phyloP scores from a whole-genome alignment of 2,329 filamentous ascomycete genomes.

The Penicillium vulpinum region DNA sequence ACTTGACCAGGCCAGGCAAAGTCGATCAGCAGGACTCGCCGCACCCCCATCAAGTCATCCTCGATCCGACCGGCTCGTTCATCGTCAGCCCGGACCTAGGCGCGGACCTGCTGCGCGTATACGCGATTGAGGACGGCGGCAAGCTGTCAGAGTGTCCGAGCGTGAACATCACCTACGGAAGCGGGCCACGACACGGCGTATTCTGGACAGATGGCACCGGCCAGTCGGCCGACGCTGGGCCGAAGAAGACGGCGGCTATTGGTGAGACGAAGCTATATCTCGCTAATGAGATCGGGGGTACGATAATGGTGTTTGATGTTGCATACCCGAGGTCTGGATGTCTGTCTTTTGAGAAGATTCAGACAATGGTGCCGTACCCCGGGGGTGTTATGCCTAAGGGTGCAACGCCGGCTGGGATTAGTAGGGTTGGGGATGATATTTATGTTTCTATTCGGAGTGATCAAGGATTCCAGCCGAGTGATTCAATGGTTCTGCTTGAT shows the following conservation, averaged over 20 bases:
- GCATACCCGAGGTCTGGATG: constrained; percentile 31
- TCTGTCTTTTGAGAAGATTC: constrained; percentile 25
- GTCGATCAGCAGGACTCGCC: constrained; percentile 55
- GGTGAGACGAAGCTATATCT: constrained; percentile 42
- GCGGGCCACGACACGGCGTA: constrained; percentile 65
- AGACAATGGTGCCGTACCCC: constrained; percentile 31
- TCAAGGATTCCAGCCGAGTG: constrained; percentile 27
- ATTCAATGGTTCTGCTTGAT: constrained; percentile 33
- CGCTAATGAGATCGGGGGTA: constrained; percentile 60
- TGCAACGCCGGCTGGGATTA: constrained; percentile 31
- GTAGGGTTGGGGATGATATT: constrained; percentile 20
- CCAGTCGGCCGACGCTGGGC: not conserved
- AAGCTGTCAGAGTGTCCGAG: constrained; percentile 51
- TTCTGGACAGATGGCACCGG: constrained; percentile 48
- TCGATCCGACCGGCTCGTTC: constrained; percentile 66
- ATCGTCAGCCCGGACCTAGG: constrained; percentile 67
- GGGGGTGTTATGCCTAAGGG: constrained; percentile 26
- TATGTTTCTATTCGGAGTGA: constrained; percentile 39
- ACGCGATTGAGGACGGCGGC: constrained; percentile 50
- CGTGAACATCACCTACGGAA: constrained; percentile 48
- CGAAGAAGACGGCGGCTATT: constrained; percentile 15
- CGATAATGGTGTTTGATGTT: constrained; percentile 50
- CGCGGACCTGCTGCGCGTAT: constrained; percentile 63
- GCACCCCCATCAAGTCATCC: constrained; percentile 64
- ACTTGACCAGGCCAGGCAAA: constrained; percentile 37